These are phyloP conservation scores for Begonia peltatifolia DNA, from an alignment of 306 rosid genomes.

Conservation along the genomic window DNA sequence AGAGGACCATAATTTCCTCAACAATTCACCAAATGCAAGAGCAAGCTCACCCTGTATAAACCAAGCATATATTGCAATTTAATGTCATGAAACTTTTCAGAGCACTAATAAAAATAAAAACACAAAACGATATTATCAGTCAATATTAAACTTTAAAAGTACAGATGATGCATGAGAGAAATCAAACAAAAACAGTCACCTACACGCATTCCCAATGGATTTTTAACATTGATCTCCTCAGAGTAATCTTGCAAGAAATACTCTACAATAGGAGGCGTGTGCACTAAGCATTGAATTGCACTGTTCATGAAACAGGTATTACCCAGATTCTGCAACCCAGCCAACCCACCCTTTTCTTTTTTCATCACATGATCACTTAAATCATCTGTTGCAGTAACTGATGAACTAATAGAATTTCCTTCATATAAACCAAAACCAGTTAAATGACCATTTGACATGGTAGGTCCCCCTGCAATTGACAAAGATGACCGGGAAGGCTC, in stretches of 20 bases:
- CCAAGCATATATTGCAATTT: neutral
- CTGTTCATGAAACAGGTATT: conserved; percentile 99
- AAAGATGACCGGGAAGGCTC: conserved; percentile 78
- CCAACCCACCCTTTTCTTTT: conserved; percentile 77
- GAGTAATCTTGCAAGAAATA: conserved; percentile 87
- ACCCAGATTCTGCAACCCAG: conserved; percentile 95
- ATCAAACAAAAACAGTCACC: conserved; percentile 18
- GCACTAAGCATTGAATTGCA: conserved; percentile 85
- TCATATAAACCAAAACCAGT: conserved; percentile 37
- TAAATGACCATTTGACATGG: conserved; percentile 77
- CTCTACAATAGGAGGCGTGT: conserved; percentile 74
- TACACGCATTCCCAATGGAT: conserved; percentile 97
- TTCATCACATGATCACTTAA: conserved; percentile 22
- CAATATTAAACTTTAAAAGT: too few relatives aligned
- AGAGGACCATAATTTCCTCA: conserved; percentile 92
- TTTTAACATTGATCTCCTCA: conserved; percentile 78
- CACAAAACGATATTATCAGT: too few relatives aligned
- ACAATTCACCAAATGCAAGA: conserved; percentile 80
- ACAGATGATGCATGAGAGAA: neutral
- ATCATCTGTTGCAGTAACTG: conserved; percentile 48
- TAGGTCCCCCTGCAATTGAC: conserved; percentile 90
- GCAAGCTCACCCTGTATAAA: conserved; percentile 88
- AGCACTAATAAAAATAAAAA: neutral
- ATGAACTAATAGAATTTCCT: conserved; percentile 47
- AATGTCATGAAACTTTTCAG: neutral